These are phyloP conservation scores for Actinomucor elegans DNA, from an alignment of 371 early-diverging fungal genomes.

Conservation along the genomic window DNA sequence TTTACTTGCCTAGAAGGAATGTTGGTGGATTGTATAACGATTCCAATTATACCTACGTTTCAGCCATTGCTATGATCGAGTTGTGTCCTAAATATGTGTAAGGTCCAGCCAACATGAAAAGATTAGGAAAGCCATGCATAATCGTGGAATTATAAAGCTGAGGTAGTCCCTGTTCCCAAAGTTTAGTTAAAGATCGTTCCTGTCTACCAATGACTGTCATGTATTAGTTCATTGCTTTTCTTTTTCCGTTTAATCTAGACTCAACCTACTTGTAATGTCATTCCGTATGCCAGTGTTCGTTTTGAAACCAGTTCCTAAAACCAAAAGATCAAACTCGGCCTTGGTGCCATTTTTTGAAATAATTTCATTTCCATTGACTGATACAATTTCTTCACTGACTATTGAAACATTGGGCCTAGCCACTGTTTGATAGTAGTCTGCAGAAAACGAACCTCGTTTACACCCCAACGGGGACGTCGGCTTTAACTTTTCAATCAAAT, in stretches of 20 bases:
- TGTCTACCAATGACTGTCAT: slow-evolving; percentile 14
- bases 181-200: slow-evolving; percentile 3
- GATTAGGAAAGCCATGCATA: slow-evolving; percentile 36
- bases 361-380: background rate
- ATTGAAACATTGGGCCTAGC: background rate
- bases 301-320: background rate
- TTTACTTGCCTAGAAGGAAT: slow-evolving; percentile 9
- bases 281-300: background rate
- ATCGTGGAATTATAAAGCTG: slow-evolving; percentile 26
- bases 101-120: slow-evolving; percentile 38
- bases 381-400: background rate
- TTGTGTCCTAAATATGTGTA: slow-evolving; percentile 29
- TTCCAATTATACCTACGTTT: slow-evolving; percentile 5
- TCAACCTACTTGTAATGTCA: background rate
- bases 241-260: background rate
- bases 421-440: slow-evolving; percentile 44
- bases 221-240: background rate
- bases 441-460: slow-evolving; percentile 55
- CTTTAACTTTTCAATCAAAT: slow-evolving; percentile 40
- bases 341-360: background rate
- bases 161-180: slow-evolving; percentile 11
- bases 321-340: background rate
- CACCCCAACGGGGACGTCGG: slow-evolving; percentile 54
- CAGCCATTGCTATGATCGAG: slow-evolving; percentile 31
- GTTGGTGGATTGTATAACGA: background rate